phyloP scores from a whole-genome alignment of 1,284 basidiomycete species.

The Ganoderma sp. region DNA sequence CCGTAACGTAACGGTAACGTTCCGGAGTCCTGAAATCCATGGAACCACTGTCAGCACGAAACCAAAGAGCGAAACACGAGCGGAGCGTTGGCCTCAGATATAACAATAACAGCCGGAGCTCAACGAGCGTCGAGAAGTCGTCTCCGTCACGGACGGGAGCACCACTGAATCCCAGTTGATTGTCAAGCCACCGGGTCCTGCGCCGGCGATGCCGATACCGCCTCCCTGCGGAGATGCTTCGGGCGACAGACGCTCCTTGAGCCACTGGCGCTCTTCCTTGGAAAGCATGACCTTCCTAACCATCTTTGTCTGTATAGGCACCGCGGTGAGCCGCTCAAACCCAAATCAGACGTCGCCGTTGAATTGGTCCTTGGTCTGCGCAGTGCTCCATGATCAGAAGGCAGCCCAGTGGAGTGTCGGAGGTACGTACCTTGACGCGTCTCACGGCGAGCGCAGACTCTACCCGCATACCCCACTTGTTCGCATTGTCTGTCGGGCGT shows the following conservation, averaged over 20 bases:
- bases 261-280: conserved; percentile 87
- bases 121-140: no score
- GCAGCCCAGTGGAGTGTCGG: background rate
- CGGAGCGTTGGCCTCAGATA: no score
- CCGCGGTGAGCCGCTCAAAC: conserved; percentile 89
- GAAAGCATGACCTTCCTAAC: conserved; percentile 85
- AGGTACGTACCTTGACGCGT: conserved; percentile 59
- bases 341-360: conserved; percentile 81
- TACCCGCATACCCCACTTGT: conserved; percentile 88
- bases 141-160: no score
- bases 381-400: background rate
- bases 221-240: no score
- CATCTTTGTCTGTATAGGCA: conserved; percentile 93
- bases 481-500: conserved; percentile 68
- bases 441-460: conserved; percentile 83
- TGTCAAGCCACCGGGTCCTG: no score
- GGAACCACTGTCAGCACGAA: no score
- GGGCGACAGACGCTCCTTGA: conserved; percentile 63
- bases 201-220: no score
- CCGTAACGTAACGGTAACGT: no score
- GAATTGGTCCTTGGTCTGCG: conserved; percentile 72
- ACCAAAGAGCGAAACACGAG: no score
- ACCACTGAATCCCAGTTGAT: no score
- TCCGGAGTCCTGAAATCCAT: no score
- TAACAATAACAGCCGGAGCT: no score